Evolutionary conservation across 257 asterid genomes (phyloP), one percentile per base, ranked within the genome.

Genomic region (Lithospermum erythrorhizon): DNA sequence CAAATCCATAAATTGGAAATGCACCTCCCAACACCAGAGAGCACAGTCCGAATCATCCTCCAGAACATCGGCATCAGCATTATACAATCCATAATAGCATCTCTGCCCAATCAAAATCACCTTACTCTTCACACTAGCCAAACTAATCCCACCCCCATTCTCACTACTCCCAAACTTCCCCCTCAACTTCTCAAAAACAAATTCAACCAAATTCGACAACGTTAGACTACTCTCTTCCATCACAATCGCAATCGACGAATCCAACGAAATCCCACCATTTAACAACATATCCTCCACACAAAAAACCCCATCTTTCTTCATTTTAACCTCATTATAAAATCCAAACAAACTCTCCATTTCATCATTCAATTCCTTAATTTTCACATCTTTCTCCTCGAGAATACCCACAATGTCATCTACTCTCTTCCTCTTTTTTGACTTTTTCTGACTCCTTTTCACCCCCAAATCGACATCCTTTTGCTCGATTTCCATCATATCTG

Each of bases 11-110:
- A 66, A n/a, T n/a, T n/a, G n/a, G n/a, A n/a, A n/a, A 5, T 6
- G 61, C 55, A 93, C 99, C 99, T 93, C 99, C 99, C 99, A 93
- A 58, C 83, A 86, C 95, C 97, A 93, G 41, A 89, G 89, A 57
- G 94, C 84, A 59, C 68, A 56, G 59, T 81, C 95, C 18, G 78
- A 72, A 21, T 84, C 96, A 68, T 93, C 95, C 77, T 93, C 97
- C 79, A 93, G 75, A 29, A 89, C 72, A 76, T 93, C 95, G 60
- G 97, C 89, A 69, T 93, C 96, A 13, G 68, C 75, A 70, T 74
- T 25, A 17, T 67, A 63, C 19, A 77, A 75, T 55, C 99, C 99
- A 65, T 93, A 89, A 55, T 75, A 70, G 61, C 73, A 57, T 65
- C 99, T 81, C 69, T 83, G 95, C 63, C 94, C 97, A 67, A 80